Evolutionary conservation across 1,139 yeast genomes (phyloP).

Genomic region (Diutina pseudorugosa): DNA sequence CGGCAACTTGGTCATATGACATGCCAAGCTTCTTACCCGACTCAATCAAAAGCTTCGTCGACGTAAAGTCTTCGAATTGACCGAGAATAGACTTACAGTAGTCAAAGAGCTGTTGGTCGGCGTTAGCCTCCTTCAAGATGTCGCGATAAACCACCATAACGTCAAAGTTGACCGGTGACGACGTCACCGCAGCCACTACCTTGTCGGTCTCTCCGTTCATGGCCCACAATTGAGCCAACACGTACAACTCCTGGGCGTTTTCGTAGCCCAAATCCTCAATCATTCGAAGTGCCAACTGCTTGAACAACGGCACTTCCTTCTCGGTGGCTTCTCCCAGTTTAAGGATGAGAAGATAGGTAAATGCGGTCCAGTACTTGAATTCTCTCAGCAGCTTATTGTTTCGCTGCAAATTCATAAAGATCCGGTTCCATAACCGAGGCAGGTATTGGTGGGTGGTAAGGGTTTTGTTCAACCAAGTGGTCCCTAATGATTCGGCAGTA

Average conservation of each 20-base stretch:
- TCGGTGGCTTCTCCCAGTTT: slow-evolving; percentile 10
- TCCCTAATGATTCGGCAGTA: slow-evolving; percentile 18
- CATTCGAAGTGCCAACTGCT: slow-evolving; percentile 44
- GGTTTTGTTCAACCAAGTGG: slow-evolving; percentile 37
- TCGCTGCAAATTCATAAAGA: slow-evolving; percentile 24
- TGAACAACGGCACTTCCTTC: slow-evolving; percentile 34
- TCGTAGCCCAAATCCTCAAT: slow-evolving; percentile 18
- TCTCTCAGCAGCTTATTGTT: slow-evolving; percentile 16
- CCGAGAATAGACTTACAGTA: background rate
- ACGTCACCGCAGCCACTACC: background rate
- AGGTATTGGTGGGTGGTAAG: slow-evolving; percentile 11
- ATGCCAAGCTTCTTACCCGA: slow-evolving; percentile 25
- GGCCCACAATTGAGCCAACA: slow-evolving; percentile 13
- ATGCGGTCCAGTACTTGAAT: slow-evolving; percentile 37
- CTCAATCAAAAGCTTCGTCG: slow-evolving; percentile 42
- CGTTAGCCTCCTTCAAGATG: background rate
- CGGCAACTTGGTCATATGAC: slow-evolving; percentile 15
- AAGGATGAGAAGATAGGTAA: slow-evolving; percentile 16
- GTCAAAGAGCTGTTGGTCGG: background rate
- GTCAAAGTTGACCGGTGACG: background rate
- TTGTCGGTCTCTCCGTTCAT: background rate
- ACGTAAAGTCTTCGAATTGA: slow-evolving; percentile 44
- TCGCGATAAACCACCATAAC: background rate
- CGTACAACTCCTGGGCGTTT: slow-evolving; percentile 47
- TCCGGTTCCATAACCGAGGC: background rate